A percentile compares a stretch with the other conserved stretches of the same genome.
These are phyloP conservation scores for Penicillium lagena DNA, from an alignment of 495 filamentous ascomycete genomes.

Conservation along the genomic window DNA sequence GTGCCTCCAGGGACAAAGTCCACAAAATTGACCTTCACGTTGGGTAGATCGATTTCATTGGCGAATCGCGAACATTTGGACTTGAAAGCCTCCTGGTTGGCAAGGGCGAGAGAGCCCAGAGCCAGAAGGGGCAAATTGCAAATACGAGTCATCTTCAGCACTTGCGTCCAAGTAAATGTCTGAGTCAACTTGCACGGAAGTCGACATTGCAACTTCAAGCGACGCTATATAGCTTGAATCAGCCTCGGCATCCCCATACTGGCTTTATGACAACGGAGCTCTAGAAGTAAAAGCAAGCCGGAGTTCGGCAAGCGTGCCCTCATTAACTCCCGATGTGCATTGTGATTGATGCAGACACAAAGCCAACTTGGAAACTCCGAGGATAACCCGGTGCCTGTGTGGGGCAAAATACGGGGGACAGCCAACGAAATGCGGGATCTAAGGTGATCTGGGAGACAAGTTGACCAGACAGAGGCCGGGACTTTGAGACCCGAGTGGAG, in stretches of 20 bases:
- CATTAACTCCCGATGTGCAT: constrained; percentile 3
- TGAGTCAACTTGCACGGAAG: background rate
- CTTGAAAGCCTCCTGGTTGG: constrained; percentile 24
- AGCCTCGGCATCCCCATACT: background rate
- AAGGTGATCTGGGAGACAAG: background rate
- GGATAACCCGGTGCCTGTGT: constrained; percentile 2
- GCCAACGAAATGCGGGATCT: too few relatives aligned
- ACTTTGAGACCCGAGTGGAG: background rate
- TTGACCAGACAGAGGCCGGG: background rate
- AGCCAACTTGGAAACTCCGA: constrained; percentile 1
- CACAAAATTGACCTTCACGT: constrained; percentile 32
- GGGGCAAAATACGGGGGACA: background rate
- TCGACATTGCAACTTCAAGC: background rate
- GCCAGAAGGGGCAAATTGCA: constrained; percentile 13
- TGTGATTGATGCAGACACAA: background rate
- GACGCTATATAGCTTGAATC: constrained; percentile 3
- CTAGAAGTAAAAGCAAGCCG: background rate
- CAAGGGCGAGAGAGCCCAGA: constrained; percentile 17
- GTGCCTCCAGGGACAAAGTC: constrained; percentile 41
- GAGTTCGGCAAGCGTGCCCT: constrained; percentile 6
- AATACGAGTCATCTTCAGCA: constrained; percentile 9
- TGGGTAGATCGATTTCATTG: constrained; percentile 25
- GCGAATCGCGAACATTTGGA: constrained; percentile 24
- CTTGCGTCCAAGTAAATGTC: background rate
- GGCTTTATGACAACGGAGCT: background rate